Evolutionary conservation across 768 basidiomycete genomes (phyloP).

Genomic region (Boletus reticuloceps): DNA sequence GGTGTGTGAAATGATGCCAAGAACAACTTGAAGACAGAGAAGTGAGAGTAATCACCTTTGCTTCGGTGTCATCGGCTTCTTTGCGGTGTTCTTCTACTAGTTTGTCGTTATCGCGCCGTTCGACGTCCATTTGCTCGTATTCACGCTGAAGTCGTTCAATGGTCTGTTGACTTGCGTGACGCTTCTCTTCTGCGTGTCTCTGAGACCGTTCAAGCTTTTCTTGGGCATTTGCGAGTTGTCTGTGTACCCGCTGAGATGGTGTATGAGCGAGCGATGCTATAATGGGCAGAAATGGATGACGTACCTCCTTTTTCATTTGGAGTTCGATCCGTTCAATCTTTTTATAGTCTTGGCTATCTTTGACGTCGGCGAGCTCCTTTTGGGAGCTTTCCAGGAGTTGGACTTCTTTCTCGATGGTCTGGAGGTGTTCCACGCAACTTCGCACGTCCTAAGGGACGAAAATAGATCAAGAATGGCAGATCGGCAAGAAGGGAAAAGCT

Average conservation of each 20-base stretch:
- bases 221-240: slow-evolving; percentile 76
- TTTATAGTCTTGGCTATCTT: slow-evolving; percentile 68
- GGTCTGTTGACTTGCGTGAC: slow-evolving; percentile 64
- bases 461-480: neutral
- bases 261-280: neutral
- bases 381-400: slow-evolving; percentile 59
- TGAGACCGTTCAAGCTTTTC: slow-evolving; percentile 82
- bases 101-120: slow-evolving; percentile 75
- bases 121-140: slow-evolving; percentile 74
- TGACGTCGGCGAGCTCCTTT: slow-evolving; percentile 66
- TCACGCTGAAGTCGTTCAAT: slow-evolving; percentile 76
- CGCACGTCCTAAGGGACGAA: slow-evolving; percentile 57
- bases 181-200: slow-evolving; percentile 77
- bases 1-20: neutral
- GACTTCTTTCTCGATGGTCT: slow-evolving; percentile 68
- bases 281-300: slow-evolving; percentile 6
- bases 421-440: slow-evolving; percentile 71
- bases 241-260: slow-evolving; percentile 62
- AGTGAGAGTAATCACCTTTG: slow-evolving; percentile 44
- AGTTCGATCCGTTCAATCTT: slow-evolving; percentile 73
- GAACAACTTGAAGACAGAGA: neutral
- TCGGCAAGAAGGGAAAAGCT: neutral
- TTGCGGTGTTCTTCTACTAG: slow-evolving; percentile 73
- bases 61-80: slow-evolving; percentile 66
- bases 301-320: slow-evolving; percentile 63